Base-by-base conservation (phyloP, 352 stramenopile species). In the Globisporangium irregulare region DNA sequence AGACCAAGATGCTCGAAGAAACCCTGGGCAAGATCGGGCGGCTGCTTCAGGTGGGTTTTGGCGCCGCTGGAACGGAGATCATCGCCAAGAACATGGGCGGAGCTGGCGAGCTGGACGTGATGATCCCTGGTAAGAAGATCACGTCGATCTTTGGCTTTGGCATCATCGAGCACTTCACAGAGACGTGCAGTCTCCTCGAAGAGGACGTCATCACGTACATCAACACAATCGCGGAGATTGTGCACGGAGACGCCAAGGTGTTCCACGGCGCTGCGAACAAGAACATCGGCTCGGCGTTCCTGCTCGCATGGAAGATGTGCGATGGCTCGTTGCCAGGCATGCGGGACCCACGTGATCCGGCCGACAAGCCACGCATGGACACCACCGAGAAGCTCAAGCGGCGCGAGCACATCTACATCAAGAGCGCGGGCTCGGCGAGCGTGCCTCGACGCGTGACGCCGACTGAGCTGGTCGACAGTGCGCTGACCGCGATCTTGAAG, bases 201-300 rank as follows among this genome's bases (percentile, higher is more conserved):
- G 92, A 98, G 64, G 95, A 99, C 71, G 89, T 99, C 2, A 98
- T 98, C 82, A 98, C 90, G 58, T 98, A 99, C 77, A 98, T 99
- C 65, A 99, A 99, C 73, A 98, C 91, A 38, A 94, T 99, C 66
- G 97, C 96, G 2, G 87, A 92, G 51, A 98, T 99, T 64, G 87
- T 99, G 18, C 97, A 99, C 66, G 81, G 92, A 32, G 94, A 98
- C 68, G 91, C 96, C 1, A 96, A 97, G 68, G 72, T 94, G 5
- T 99, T 95, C 81, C 90, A 95, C 50, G 96, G 96, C 32, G 93
- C 96, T 48, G 97, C 93, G 51, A 99, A 99, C 73, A 99, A 99
- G 73, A 99, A 99, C 81, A 94, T 99, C 41, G 97, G 97, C 25
- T 78, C 87, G 12, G 86, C 94, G 1, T 99, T 99, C 68, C 69